These are phyloP conservation scores for Daldinia loculata DNA, from an alignment of 495 filamentous ascomycete genomes.

Conservation along the genomic window DNA sequence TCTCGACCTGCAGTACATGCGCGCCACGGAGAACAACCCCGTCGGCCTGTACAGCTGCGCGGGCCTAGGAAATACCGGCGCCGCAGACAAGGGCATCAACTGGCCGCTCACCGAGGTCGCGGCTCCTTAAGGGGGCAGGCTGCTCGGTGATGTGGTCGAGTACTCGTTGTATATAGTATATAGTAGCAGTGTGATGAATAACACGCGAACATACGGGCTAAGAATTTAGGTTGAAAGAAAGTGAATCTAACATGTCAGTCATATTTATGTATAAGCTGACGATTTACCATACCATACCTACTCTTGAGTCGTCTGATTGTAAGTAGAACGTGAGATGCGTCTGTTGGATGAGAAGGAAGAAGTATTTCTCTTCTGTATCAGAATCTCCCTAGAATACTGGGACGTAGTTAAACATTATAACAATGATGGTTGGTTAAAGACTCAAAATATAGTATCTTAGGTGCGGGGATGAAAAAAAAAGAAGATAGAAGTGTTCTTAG, in stretches of 20 bases:
- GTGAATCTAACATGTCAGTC: too few relatives aligned
- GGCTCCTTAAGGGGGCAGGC: slow-evolving; percentile 8
- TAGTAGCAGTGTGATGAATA: neutral
- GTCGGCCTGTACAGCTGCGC: slow-evolving; percentile 62
- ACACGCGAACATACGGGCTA: neutral
- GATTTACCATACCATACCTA: too few relatives aligned
- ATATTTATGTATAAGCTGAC: too few relatives aligned
- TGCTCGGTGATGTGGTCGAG: neutral
- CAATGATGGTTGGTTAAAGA: neutral
- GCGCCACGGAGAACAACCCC: slow-evolving; percentile 59
- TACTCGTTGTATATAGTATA: neutral
- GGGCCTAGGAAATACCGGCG: slow-evolving; percentile 58
- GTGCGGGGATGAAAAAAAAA: too few relatives aligned
- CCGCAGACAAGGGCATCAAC: slow-evolving; percentile 63
- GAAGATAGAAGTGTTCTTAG: too few relatives aligned
- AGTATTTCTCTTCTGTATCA: neutral
- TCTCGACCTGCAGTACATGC: slow-evolving; percentile 62
- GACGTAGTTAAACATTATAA: neutral
- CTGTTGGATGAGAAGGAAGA: neutral
- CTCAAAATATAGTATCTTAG: neutral
- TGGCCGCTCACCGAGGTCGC: slow-evolving; percentile 58
- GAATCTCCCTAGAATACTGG: neutral
- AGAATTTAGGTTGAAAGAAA: too few relatives aligned
- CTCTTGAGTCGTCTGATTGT: too few relatives aligned
- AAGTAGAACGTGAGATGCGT: too few relatives aligned